A percentile compares a stretch with the other conserved stretches of the same genome.
These are phyloP conservation scores for Aquanectria penicillioides DNA, from an alignment of 2,329 filamentous ascomycete species.

Conservation along the genomic window DNA sequence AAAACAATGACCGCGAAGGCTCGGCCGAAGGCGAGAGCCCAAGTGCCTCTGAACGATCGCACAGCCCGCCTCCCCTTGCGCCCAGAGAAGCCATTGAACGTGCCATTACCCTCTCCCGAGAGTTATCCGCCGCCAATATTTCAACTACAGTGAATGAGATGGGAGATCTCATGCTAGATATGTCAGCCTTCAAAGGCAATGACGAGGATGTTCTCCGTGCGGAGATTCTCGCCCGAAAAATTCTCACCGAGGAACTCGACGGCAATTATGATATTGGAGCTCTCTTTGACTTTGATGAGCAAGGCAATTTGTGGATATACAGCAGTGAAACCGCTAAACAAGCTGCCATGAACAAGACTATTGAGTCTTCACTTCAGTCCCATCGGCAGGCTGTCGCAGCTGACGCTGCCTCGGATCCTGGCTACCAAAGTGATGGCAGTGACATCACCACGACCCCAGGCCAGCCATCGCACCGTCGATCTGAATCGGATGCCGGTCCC, in stretches of 20 bases:
- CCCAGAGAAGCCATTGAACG: conserved; percentile 82
- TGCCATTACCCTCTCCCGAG: conserved; percentile 85
- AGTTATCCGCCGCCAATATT: conserved; percentile 90
- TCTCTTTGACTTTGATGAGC: conserved; percentile 92
- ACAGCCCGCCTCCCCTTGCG: conserved; percentile 80
- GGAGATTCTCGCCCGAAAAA: conserved; percentile 91
- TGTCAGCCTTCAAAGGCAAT: conserved; percentile 95
- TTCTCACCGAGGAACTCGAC: conserved; percentile 91
- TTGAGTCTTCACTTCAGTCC: conserved; percentile 60
- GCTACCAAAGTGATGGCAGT: conserved; percentile 92
- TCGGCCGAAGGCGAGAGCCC: conserved; percentile 51
- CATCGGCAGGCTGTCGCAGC: conserved; percentile 64
- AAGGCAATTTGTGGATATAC: conserved; percentile 99
- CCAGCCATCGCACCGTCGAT: conserved; percentile 64
- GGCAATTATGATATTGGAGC: conserved; percentile 97
- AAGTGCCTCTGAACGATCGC: conserved; percentile 66
- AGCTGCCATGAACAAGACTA: conserved; percentile 76
- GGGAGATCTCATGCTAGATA: conserved; percentile 96
- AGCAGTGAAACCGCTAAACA: conserved; percentile 97
- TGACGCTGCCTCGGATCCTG: conserved; percentile 92
- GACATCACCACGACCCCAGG: conserved; percentile 62
- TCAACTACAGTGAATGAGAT: conserved; percentile 91
- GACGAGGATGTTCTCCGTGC: conserved; percentile 92
- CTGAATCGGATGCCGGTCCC: conserved; percentile 73
- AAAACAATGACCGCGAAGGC: conserved; percentile 48